Conservation (phyloP, 2,329 filamentous ascomycete genomes). For the Trichoderma koningii region DNA sequence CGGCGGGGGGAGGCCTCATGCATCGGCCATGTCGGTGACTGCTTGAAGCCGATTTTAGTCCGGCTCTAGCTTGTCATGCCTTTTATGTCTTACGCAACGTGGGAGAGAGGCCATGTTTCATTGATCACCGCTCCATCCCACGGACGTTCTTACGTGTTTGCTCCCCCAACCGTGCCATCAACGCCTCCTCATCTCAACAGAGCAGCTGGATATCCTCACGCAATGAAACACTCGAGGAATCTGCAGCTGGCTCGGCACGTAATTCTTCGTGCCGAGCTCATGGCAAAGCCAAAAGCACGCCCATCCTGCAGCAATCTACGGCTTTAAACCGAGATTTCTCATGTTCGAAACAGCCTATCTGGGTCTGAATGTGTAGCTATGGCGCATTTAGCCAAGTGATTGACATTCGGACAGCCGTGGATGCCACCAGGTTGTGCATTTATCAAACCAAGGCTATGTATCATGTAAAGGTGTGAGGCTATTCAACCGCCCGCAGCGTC, state of each 20-base stretch:
- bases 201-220: not conserved
- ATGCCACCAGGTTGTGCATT: not conserved
- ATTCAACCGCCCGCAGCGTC: not conserved
- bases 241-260: not conserved
- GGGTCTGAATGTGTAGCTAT: not conserved
- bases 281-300: not conserved
- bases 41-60: slow-evolving; percentile 28
- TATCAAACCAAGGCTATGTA: not conserved
- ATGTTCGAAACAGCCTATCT: not conserved
- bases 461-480: not conserved
- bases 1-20: not conserved
- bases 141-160: not conserved
- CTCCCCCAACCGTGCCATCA: not conserved
- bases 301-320: not conserved
- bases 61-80: not conserved
- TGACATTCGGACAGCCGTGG: not conserved
- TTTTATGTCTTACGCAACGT: not conserved
- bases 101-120: not conserved
- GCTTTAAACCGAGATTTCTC: not conserved
- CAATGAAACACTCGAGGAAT: not conserved
- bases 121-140: not conserved
- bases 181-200: not conserved
- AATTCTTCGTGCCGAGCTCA: slow-evolving; percentile 15
- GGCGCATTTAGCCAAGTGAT: not conserved
- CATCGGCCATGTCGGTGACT: slow-evolving; percentile 23